Evolutionary conservation across 1,284 basidiomycete species (phyloP).

Genomic region (Sanguinoderma infundibulare): DNA sequence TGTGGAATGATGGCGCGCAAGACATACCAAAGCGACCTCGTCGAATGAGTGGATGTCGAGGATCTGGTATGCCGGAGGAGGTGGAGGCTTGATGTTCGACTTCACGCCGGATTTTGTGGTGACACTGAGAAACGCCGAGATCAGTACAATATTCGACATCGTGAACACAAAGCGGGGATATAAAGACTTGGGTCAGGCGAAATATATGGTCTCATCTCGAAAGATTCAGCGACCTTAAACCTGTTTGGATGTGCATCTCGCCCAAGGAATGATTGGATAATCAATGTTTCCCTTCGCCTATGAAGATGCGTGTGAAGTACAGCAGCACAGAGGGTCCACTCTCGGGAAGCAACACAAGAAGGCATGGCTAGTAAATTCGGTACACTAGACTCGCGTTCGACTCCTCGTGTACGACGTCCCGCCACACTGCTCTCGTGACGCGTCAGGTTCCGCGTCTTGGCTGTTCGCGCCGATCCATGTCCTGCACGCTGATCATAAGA

Average conservation of each 20-base stretch:
- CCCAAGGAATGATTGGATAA: background rate
- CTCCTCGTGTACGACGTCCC: too few species aligned
- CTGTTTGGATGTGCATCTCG: slow-evolving; percentile 18
- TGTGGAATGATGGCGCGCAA: too few species aligned
- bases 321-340: too few species aligned
- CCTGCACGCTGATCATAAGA: too few species aligned
- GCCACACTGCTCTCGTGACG: too few species aligned
- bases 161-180: background rate
- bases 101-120: slow-evolving; percentile 79
- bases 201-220: slow-evolving; percentile 18
- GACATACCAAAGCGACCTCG: slow-evolving; percentile 68
- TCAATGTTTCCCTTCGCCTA: too few species aligned
- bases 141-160: background rate
- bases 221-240: slow-evolving; percentile 27
- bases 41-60: slow-evolving; percentile 80
- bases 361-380: too few species aligned
- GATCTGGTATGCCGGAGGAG: slow-evolving; percentile 74
- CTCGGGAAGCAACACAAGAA: too few species aligned
- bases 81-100: slow-evolving; percentile 84
- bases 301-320: too few species aligned
- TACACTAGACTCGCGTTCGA: too few species aligned
- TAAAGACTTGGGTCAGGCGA: background rate
- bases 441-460: too few species aligned
- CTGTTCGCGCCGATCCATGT: too few species aligned
- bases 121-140: slow-evolving; percentile 52